Percentiles rank a stretch among this genome's conserved stretches.
Conservation (phyloP, 2,329 filamentous ascomycete species). For the Phyllosticta citribraziliensis region DNA sequence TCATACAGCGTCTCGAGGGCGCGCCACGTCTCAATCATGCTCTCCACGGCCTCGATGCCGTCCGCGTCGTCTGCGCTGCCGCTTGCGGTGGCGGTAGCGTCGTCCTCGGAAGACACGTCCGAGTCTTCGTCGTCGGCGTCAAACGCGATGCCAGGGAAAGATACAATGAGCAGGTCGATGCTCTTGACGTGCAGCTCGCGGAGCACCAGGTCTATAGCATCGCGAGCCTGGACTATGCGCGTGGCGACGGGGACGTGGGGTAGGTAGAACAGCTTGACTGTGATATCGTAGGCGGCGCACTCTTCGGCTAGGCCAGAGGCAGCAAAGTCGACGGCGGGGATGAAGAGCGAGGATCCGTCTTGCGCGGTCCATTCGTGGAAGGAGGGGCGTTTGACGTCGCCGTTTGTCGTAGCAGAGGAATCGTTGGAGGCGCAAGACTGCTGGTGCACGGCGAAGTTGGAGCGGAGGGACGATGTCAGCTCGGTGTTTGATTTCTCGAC, state of each 20-base stretch:
- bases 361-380: conserved; percentile 57
- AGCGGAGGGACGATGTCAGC: conserved; percentile 75
- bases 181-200: conserved; percentile 66
- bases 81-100: conserved; percentile 12
- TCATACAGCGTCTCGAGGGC: conserved; percentile 64
- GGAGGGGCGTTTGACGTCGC: conserved; percentile 11
- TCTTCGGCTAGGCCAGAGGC: conserved; percentile 69
- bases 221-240: conserved; percentile 60
- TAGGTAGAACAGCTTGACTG: conserved; percentile 89
- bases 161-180: conserved; percentile 83
- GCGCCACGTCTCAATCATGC: conserved; percentile 57
- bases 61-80: conserved; percentile 18
- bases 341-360: conserved; percentile 47
- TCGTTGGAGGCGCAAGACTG: conserved; percentile 37
- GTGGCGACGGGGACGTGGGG: conserved; percentile 56
- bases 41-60: conserved; percentile 46
- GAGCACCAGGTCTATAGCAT: conserved; percentile 71
- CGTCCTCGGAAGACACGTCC: conserved; percentile 44
- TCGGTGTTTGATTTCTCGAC: conserved; percentile 85
- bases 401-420: conserved; percentile 15
- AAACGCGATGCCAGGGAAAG: conserved; percentile 87
- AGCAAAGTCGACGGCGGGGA: conserved; percentile 68
- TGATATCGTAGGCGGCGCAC: conserved; percentile 79
- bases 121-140: conserved; percentile 82
- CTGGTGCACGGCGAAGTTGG: conserved; percentile 70